A percentile compares a stretch with the other conserved stretches of the same genome.
These are phyloP conservation scores for Purpureocillium lavendulum DNA, from an alignment of 2,329 filamentous ascomycete genomes.

Conservation along the genomic window DNA sequence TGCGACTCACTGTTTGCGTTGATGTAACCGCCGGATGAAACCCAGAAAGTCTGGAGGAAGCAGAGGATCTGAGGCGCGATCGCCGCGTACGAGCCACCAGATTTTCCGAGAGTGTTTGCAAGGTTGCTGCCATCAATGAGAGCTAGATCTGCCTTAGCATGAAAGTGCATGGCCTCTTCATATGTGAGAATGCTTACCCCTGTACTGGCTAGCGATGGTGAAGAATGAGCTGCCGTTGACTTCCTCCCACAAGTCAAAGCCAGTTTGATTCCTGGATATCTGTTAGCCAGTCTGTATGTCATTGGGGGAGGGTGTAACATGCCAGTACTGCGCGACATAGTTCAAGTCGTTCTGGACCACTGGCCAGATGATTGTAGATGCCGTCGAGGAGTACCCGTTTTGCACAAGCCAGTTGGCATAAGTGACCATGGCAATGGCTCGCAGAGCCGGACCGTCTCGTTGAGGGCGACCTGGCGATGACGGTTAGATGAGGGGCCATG, in stretches of 20 bases:
- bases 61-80: slow-evolving; percentile 65
- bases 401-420: slow-evolving; percentile 66
- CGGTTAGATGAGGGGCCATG: not conserved
- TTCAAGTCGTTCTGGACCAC: slow-evolving; percentile 67
- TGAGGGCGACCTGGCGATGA: slow-evolving; percentile 58
- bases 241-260: slow-evolving; percentile 81
- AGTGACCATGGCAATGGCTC: slow-evolving; percentile 63
- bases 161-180: no score
- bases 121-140: slow-evolving; percentile 59
- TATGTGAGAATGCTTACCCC: slow-evolving; percentile 35
- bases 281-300: not conserved
- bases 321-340: slow-evolving; percentile 68
- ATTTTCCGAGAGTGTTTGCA: slow-evolving; percentile 53
- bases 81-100: slow-evolving; percentile 50
- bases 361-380: slow-evolving; percentile 56
- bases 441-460: slow-evolving; percentile 68
- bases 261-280: slow-evolving; percentile 39
- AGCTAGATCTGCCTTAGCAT: no score
- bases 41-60: slow-evolving; percentile 70
- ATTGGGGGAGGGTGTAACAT: slow-evolving; percentile 2
- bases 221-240: slow-evolving; percentile 72
- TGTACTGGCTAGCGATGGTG: slow-evolving; percentile 61
- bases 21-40: slow-evolving; percentile 47
- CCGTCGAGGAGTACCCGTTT: slow-evolving; percentile 54
- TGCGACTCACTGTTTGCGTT: slow-evolving; percentile 57